Evolutionary conservation across 768 basidiomycete genomes (phyloP).

Genomic region (Lanmaoa rubissima): DNA sequence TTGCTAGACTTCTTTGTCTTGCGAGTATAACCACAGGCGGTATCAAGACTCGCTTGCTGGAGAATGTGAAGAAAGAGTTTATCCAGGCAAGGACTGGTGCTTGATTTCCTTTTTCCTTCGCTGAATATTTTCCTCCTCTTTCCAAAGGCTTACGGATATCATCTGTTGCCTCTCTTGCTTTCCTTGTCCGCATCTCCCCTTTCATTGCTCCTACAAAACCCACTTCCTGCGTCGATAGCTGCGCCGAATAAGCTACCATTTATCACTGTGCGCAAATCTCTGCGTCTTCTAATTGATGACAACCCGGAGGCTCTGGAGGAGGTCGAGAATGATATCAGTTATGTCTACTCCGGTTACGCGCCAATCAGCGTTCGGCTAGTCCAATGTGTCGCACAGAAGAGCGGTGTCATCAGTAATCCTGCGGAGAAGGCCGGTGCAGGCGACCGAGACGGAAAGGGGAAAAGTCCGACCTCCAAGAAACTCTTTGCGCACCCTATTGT

Average conservation of each 20-base stretch:
- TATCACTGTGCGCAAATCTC: conserved; percentile 67
- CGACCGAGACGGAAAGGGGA: conserved; percentile 39
- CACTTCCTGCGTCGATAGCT: conserved; percentile 52
- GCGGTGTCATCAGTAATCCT: conserved; percentile 81
- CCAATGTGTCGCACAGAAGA: conserved; percentile 91
- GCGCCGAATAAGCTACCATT: conserved; percentile 67
- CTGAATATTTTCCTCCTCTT: conserved; percentile 20
- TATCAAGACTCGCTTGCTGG: conserved; percentile 82
- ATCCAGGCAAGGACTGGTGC: conserved; percentile 57
- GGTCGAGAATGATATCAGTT: conserved; percentile 91
- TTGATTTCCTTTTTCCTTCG: not conserved
- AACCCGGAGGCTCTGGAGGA: conserved; percentile 72
- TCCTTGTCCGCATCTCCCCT: conserved; percentile 67
- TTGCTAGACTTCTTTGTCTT: conserved; percentile 81
- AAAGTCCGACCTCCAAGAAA: conserved; percentile 42
- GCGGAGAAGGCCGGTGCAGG: conserved; percentile 48
- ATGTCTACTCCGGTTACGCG: conserved; percentile 95
- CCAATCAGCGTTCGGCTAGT: conserved; percentile 90
- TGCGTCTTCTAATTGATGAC: conserved; percentile 92
- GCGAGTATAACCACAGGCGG: conserved; percentile 83
- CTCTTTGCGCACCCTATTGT: conserved; percentile 87
- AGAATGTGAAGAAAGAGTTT: conserved; percentile 88
- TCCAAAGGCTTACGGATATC: conserved; percentile 70
- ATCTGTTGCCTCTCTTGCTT: conserved; percentile 64
- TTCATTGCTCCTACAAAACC: conserved; percentile 63